Percentiles rank a stretch among this genome's conserved stretches.
These are phyloP conservation scores for Apodospora peruviana DNA, from an alignment of 495 filamentous ascomycete species.

Conservation along the genomic window DNA sequence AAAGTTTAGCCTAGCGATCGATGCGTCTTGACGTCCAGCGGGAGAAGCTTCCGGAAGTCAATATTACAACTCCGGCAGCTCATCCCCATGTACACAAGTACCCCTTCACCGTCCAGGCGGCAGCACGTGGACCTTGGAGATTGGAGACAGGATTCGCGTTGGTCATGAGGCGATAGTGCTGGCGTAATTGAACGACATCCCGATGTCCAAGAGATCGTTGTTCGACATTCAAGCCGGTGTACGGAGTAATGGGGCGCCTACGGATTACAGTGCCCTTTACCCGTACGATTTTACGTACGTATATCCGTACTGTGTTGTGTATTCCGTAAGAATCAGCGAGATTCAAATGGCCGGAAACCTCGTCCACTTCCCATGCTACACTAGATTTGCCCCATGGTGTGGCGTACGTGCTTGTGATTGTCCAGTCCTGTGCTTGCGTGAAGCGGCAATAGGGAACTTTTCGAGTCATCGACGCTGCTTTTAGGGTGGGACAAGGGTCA, in stretches of 20 bases:
- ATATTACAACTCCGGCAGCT: conserved; percentile 1
- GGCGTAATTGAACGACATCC: too few species aligned
- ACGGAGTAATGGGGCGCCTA: too few species aligned
- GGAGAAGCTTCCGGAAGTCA: conserved; percentile 24
- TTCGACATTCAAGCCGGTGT: too few species aligned
- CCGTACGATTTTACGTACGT: too few species aligned
- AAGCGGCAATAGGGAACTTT: conserved; percentile 3
- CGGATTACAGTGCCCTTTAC: too few species aligned
- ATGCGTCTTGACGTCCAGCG: conserved; percentile 7
- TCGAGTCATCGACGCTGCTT: conserved; percentile 5
- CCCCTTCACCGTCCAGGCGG: too few species aligned
- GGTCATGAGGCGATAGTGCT: too few species aligned
- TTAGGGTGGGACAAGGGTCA: conserved; percentile 1
- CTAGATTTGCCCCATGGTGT: not conserved
- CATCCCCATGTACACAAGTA: too few species aligned
- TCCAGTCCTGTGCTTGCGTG: conserved; percentile 3
- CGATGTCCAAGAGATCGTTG: too few species aligned
- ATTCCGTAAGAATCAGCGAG: not conserved
- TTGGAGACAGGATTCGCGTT: too few species aligned
- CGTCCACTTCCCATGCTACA: conserved; percentile 8
- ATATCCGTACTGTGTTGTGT: not conserved
- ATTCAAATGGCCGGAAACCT: not conserved
- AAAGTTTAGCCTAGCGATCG: conserved; percentile 12
- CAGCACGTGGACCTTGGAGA: too few species aligned
- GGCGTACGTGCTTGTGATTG: not conserved